Evolutionary conservation across 768 basidiomycete species (phyloP), one percentile per base, ranked within the genome.

Genomic region (Clitopilus hobsonii): DNA sequence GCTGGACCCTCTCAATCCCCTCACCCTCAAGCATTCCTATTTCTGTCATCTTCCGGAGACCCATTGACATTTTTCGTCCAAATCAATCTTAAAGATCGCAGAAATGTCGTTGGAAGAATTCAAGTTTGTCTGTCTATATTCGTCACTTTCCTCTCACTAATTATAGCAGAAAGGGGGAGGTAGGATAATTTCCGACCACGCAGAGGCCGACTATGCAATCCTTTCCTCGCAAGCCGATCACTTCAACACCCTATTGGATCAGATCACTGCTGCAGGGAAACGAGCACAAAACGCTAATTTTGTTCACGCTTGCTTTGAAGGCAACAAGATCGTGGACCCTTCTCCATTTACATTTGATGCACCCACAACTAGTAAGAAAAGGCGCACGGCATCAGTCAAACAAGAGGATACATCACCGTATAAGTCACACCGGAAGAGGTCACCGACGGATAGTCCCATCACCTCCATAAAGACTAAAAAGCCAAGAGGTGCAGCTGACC

Each of bases 11-110:
- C 56, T 45, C 50, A 49, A 3, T 11, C 29, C 29, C 53, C 58
- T 22, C 59, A 48, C 7, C 18, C 57, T 54, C 36, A 45, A 18
- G 64, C 64, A 23, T 68, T 71, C 41, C 62, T 86, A 22, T 87
- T 88, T 54, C 66, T 63, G 22, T 67, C 68, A 0, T 63, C 66
- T 22, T 62, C 69, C 28, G 85, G 81, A 2, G 61, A 68, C 51
- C 69, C 77, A 0, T 61, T 84, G 47, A 65, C 70, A 11, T 88
- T 89, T 59, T 88, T 81, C 59, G 83, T 89, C 29, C 85, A 88
- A 63, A 72, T 89, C n/a, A 85, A 86, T 59, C 71, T 86, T 0
- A 75, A 76, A 41, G 79, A 81, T 50, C 75, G 88, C 22, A 68
- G 71, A 14, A 66, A 71, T 0, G 63, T 85, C 24, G 75, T 85